These are phyloP conservation scores for Rhizopus stolonifer DNA, from an alignment of 371 early-diverging fungal species.

Conservation along the genomic window DNA sequence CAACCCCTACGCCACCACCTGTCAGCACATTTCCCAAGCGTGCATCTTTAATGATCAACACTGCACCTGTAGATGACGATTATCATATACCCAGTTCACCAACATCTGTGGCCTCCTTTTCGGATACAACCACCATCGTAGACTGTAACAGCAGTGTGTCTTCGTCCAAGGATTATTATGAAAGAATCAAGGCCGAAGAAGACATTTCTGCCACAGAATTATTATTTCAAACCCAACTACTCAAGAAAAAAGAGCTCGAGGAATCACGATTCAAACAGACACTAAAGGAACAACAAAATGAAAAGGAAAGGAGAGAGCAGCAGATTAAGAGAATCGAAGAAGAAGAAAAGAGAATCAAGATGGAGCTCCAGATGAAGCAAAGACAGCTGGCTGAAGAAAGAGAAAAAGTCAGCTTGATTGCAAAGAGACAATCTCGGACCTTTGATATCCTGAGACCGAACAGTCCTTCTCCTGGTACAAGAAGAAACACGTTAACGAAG, in stretches of 20 bases:
- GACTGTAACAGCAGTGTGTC: background rate
- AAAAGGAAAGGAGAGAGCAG: constrained; percentile 12
- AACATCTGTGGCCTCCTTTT: constrained; percentile 16
- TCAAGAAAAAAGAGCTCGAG: constrained; percentile 23
- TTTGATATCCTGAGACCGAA: background rate
- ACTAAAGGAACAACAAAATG: constrained; percentile 15
- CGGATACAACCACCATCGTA: constrained; percentile 2
- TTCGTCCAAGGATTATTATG: background rate
- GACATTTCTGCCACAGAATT: constrained; percentile 22
- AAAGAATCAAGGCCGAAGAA: constrained; percentile 17
- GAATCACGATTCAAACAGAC: constrained; percentile 23
- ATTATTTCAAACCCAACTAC: constrained; percentile 19
- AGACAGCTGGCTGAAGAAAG: constrained; percentile 3
- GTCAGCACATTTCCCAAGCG: constrained; percentile 5
- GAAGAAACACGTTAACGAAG: background rate
- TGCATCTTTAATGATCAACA: constrained; percentile 12
- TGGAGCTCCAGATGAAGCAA: constrained; percentile 18
- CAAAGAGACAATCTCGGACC: background rate
- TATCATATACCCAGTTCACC: constrained; percentile 17
- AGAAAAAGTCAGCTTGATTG: background rate
- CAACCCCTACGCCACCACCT: constrained; percentile 36
- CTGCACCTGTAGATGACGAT: constrained; percentile 11
- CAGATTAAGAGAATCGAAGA: constrained; percentile 3
- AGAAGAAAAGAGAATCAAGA: constrained; percentile 4
- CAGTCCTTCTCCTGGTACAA: background rate